Evolutionary conservation across 768 basidiomycete genomes (phyloP).

Genomic region (Rhodosporidiobolus sp.): DNA sequence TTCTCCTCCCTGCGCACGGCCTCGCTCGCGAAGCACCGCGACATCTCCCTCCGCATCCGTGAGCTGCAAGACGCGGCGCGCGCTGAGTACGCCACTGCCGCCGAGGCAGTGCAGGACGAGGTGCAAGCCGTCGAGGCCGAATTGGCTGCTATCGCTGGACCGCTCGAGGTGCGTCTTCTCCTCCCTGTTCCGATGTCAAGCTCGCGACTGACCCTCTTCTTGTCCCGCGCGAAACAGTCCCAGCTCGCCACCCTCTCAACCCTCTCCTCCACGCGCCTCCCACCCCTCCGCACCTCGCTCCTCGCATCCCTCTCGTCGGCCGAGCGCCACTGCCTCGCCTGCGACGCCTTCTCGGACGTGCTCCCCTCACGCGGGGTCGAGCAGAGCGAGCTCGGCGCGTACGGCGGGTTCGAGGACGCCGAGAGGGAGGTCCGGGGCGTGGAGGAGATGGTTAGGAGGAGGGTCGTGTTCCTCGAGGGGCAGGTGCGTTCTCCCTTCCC

Average conservation of each 20-base stretch:
- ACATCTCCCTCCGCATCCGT: neutral
- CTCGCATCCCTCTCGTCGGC: constrained; percentile 57
- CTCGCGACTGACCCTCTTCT: neutral
- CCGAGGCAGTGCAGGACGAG: constrained; percentile 70
- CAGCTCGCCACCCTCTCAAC: constrained; percentile 68
- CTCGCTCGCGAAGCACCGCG: neutral
- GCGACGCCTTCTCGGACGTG: constrained; percentile 84
- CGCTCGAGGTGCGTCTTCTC: constrained; percentile 63
- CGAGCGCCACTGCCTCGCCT: constrained; percentile 72
- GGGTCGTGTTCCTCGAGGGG: constrained; percentile 94
- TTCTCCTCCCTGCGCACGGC: no score
- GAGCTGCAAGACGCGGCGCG: constrained; percentile 80
- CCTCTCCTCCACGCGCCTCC: constrained; percentile 63
- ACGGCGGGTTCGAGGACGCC: constrained; percentile 65
- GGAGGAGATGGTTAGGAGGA: constrained; percentile 74
- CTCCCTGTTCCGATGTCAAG: neutral
- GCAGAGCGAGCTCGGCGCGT: constrained; percentile 7
- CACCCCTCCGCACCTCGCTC: constrained; percentile 58
- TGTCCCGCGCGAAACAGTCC: constrained; percentile 51
- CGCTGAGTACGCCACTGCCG: constrained; percentile 70
- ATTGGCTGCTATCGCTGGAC: constrained; percentile 70
- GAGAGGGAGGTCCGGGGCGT: constrained; percentile 82
- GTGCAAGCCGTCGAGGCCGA: constrained; percentile 66
- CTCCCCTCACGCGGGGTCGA: constrained; percentile 75
- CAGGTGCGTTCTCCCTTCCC: constrained; percentile 58